Evolutionary conservation across 371 early-diverging fungal species (phyloP).

Genomic region (Mucor circinelloides): DNA sequence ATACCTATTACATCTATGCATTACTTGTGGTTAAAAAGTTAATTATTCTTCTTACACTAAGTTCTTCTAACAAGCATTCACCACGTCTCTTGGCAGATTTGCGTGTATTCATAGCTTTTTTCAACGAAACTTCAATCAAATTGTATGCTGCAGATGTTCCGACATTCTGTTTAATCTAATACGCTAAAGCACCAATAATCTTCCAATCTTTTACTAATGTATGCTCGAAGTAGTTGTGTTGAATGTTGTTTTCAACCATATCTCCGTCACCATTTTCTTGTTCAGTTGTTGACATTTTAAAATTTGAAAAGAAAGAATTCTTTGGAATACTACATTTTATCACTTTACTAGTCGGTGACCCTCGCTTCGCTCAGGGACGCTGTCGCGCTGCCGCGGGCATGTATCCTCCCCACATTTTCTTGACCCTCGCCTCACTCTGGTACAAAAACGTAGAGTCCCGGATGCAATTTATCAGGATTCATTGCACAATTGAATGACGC

Average conservation of each 20-base stretch:
- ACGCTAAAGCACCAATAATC: background rate
- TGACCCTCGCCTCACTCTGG: too few relatives aligned
- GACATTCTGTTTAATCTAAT: background rate
- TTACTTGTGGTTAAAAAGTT: background rate
- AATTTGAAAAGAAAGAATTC: too few relatives aligned
- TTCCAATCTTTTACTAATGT: background rate
- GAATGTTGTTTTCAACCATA: background rate
- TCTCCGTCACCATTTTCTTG: background rate
- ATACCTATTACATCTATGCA: too few relatives aligned
- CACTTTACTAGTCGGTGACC: too few relatives aligned
- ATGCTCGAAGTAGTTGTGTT: background rate
- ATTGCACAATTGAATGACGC: too few relatives aligned
- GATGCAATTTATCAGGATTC: too few relatives aligned
- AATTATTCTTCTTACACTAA: background rate
- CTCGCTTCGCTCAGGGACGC: too few relatives aligned
- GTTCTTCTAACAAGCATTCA: background rate
- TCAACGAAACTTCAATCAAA: background rate
- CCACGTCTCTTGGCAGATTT: background rate
- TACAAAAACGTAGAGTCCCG: too few relatives aligned
- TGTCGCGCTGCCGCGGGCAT: too few relatives aligned
- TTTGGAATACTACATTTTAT: too few relatives aligned
- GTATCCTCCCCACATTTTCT: too few relatives aligned
- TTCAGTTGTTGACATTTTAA: too few relatives aligned
- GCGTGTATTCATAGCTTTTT: background rate
- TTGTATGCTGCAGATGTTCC: background rate